These are phyloP conservation scores for Xenosphaeropsis pyriputrescens DNA, from an alignment of 2,329 filamentous ascomycete genomes.

Conservation along the genomic window DNA sequence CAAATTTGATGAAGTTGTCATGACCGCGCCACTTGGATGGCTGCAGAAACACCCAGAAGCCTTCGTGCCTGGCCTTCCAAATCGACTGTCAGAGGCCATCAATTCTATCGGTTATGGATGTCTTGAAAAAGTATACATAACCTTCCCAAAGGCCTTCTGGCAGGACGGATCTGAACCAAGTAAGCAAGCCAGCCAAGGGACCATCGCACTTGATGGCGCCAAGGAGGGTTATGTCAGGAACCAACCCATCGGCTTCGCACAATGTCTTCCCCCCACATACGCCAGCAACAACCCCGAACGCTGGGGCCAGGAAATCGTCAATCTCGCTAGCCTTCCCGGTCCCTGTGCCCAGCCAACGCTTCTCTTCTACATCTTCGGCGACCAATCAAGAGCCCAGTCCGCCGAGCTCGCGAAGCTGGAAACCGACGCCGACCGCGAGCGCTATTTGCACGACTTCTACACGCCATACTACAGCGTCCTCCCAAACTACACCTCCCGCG, in stretches of 20 bases:
- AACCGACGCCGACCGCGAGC: conserved; percentile 10
- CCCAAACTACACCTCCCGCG: conserved; percentile 32
- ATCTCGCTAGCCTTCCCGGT: conserved; percentile 36
- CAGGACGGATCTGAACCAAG: conserved; percentile 3
- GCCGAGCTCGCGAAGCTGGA: conserved; percentile 4
- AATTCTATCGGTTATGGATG: conserved; percentile 28
- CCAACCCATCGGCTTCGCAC: conserved; percentile 29
- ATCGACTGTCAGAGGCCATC: conserved; percentile 27
- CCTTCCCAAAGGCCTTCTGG: conserved; percentile 52
- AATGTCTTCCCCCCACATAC: conserved; percentile 46
- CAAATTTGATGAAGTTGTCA: conserved; percentile 26
- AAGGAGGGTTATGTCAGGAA: too few relatives aligned
- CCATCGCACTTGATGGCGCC: too few relatives aligned
- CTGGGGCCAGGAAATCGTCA: conserved; percentile 49
- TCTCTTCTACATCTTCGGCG: conserved; percentile 47
- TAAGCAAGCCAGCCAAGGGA: too few relatives aligned
- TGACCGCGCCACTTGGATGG: conserved; percentile 35
- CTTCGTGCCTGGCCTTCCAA: conserved; percentile 28
- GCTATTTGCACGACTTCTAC: conserved; percentile 30
- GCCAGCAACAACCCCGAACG: conserved; percentile 30
- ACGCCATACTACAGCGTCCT: conserved; percentile 49
- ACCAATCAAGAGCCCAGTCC: conserved; percentile 21
- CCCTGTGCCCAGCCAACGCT: conserved; percentile 45
- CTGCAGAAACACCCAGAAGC: conserved; percentile 24
- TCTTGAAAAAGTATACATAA: conserved; percentile 36